Evolutionary conservation across 805 yeast species (phyloP).

Genomic region (Barnettozyma sucrosica): DNA sequence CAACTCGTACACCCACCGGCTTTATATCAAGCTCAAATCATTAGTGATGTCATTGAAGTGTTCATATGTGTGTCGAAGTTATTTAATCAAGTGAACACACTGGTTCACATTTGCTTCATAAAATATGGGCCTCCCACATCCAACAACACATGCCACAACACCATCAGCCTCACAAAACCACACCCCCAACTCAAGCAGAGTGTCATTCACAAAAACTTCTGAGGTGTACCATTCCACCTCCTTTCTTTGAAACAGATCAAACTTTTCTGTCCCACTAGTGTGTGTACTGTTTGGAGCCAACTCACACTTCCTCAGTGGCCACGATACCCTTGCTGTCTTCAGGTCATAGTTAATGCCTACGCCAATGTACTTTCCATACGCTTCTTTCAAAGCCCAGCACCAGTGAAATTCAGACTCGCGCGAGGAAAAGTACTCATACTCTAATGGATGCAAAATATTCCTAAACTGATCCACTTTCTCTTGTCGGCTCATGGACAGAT

Average conservation of each 20-base stretch:
- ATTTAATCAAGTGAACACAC: neutral
- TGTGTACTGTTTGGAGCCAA: too few species aligned
- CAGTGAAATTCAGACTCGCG: conserved; percentile 41
- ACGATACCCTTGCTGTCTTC: conserved; percentile 25
- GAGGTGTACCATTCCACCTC: neutral
- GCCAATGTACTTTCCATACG: conserved; percentile 63
- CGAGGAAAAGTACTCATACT: conserved; percentile 19
- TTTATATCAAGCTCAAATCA: too few species aligned
- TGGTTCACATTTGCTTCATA: neutral
- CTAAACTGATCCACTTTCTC: conserved; percentile 28
- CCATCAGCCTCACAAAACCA: neutral
- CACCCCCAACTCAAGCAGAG: neutral
- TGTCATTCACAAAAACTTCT: neutral
- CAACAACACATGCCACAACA: conserved; percentile 2
- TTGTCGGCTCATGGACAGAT: conserved; percentile 36
- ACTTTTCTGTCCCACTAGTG: neutral
- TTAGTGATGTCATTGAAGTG: too few species aligned
- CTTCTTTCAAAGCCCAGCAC: conserved; percentile 77
- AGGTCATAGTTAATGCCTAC: conserved; percentile 44
- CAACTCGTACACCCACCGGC: too few species aligned
- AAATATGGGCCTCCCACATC: neutral
- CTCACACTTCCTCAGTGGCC: conserved; percentile 1
- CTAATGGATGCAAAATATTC: conserved; percentile 37
- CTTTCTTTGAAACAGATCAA: neutral
- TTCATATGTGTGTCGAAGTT: too few species aligned